Evolutionary conservation across 1,284 basidiomycete genomes (phyloP).

Genomic region (Stereum hirsutum): DNA sequence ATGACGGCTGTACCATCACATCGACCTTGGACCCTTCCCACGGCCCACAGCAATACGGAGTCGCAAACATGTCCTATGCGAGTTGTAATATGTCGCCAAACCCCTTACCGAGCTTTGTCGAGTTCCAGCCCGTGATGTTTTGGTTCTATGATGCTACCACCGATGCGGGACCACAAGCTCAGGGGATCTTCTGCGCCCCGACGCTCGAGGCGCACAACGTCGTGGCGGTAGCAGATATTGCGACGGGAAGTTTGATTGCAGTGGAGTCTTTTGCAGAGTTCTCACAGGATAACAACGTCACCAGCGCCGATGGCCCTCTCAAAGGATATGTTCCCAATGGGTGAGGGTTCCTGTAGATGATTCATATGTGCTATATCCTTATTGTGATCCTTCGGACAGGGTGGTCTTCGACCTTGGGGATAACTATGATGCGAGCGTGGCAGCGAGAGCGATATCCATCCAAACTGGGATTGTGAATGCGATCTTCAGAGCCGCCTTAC

Average conservation of each 20-base stretch:
- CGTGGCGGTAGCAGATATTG: conserved; percentile 32
- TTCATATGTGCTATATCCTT: conserved; percentile 1
- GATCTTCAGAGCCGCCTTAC: conserved; percentile 39
- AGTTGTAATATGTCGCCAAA: conserved; percentile 19
- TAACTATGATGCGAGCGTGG: conserved; percentile 31
- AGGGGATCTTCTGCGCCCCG: conserved; percentile 48
- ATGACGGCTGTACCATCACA: too few species aligned
- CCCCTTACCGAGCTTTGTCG: too few species aligned
- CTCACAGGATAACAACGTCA: conserved; percentile 39
- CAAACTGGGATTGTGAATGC: conserved; percentile 42
- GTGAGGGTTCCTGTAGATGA: conserved; percentile 18
- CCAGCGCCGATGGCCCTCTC: conserved; percentile 29
- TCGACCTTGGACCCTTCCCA: conserved; percentile 30
- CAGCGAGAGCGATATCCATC: conserved; percentile 37
- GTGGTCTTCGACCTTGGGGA: conserved; percentile 37
- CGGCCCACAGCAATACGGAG: conserved; percentile 37
- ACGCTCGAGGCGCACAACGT: conserved; percentile 35
- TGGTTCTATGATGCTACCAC: conserved; percentile 38
- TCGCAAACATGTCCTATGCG: conserved; percentile 29
- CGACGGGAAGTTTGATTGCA: conserved; percentile 28
- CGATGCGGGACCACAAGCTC: conserved; percentile 25
- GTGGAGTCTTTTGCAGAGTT: too few species aligned
- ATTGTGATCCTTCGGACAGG: conserved; percentile 18
- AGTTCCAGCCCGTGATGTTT: conserved; percentile 51
- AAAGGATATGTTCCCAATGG: conserved; percentile 45